A percentile compares a stretch with the other conserved stretches of the same genome.
phyloP scores from a whole-genome alignment of 306 rosid species.

The Castanospermum australe region DNA sequence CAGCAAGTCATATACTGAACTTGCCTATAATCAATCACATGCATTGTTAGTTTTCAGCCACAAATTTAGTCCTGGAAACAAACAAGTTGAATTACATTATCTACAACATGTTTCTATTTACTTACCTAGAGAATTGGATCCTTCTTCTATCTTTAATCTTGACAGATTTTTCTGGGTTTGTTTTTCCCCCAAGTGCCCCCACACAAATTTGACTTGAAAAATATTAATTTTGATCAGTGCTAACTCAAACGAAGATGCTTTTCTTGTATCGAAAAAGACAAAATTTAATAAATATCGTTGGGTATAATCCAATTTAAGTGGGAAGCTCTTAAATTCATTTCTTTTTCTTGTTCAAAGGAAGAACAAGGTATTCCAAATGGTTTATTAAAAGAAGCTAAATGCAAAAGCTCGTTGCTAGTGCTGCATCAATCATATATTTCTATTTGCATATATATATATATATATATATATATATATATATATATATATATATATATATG shows the following conservation, averaged over 20 bases:
- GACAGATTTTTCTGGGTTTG: constrained; percentile 26
- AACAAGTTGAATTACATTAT: constrained; percentile 27
- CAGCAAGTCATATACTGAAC: neutral
- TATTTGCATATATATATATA: too few species aligned
- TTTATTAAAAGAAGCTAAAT: neutral
- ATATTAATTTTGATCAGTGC: constrained; percentile 9
- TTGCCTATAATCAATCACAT: neutral
- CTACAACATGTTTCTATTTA: neutral
- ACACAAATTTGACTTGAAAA: constrained; percentile 35
- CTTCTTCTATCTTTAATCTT: constrained; percentile 20
- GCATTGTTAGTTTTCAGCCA: neutral
- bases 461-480: too few species aligned
- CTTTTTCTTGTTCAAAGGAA: neutral
- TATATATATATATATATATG: too few species aligned
- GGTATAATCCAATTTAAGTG: neutral
- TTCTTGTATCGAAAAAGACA: constrained; percentile 19
- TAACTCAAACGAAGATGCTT: constrained; percentile 18
- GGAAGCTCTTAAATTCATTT: neutral
- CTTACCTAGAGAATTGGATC: constrained; percentile 26
- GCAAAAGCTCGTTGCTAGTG: neutral
- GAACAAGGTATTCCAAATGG: neutral
- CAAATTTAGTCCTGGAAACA: constrained; percentile 10
- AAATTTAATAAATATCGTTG: neutral
- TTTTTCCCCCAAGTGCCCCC: constrained; percentile 30
- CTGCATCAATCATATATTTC: neutral